phyloP scores from a whole-genome alignment of 176 grass and related monocot species.

The Dactylis glomerata region DNA sequence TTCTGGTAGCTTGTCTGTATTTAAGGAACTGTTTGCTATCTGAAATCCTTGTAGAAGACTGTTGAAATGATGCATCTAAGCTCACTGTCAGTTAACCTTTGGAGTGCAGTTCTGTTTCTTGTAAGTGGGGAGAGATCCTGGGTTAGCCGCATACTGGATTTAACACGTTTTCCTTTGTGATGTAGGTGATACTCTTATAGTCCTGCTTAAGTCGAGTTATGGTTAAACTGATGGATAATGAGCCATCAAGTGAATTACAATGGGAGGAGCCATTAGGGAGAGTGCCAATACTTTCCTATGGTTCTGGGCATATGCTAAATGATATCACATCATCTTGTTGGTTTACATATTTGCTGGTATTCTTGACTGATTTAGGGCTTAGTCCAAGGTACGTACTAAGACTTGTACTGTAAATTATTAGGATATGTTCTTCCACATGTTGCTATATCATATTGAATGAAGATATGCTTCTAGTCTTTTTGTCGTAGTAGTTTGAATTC shows the following conservation, averaged over 20 bases:
- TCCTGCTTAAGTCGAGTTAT: constrained; percentile 22
- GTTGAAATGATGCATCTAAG: neutral
- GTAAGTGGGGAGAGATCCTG: neutral
- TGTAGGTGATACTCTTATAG: constrained; percentile 22
- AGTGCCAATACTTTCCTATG: constrained; percentile 73
- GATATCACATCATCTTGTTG: constrained; percentile 96
- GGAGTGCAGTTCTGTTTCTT: neutral
- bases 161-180: constrained; percentile 15
- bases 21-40: neutral
- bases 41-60: neutral
- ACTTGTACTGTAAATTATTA: neutral
- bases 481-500: neutral
- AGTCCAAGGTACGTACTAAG: constrained; percentile 58
- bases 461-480: neutral
- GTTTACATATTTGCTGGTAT: constrained; percentile 94
- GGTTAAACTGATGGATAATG: constrained; percentile 46
- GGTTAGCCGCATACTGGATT: neutral
- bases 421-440: neutral
- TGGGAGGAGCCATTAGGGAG: constrained; percentile 58
- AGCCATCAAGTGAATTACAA: constrained; percentile 38
- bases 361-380: constrained; percentile 86
- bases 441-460: constrained; percentile 10
- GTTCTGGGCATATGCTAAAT: constrained; percentile 97
- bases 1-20: neutral
- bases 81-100: neutral